Base-by-base conservation (phyloP, 106 monocot species). In the Apostasia ramifera region DNA sequence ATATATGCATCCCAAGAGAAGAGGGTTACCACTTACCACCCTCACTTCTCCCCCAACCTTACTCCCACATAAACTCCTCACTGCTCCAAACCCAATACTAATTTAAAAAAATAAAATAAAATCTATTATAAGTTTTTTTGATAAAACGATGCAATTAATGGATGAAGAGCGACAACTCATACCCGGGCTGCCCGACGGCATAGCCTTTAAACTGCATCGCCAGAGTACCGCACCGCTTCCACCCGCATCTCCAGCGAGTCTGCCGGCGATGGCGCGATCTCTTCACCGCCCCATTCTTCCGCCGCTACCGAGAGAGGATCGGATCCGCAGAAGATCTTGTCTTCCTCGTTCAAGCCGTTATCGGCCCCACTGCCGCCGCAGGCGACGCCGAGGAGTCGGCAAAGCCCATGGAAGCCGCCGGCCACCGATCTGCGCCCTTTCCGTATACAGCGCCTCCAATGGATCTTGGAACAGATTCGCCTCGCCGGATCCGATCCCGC, bases 391-490 rank as follows among this genome's bases (percentile, higher is more conserved):
- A 63, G 12, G 62, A 45, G 3, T 0, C 42, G 2, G n/a, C 12
- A 11, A 65, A 65, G 65, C 26, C 15, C 2, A 7, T 5, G 0
- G 8, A 1, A 2, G 44, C 63, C 45, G 53, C 53, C 0, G 53
- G 2, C 51, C 72, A 1, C 81, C 88, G 8, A 58, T 37, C 2
- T 86, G 81, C 69, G 70, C 66, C 2, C 57, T 88, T 14, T 55
- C 56, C 1, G 38, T 81, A 1, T 85, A 79, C 79, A 80, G 78
- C 70, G 71, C 70, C 0, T 59, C 83, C 40, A 52, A 51, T 11
- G 67, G 67, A 6, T 51, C 51, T 52, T 90, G 85, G 89, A 75
- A 61, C 53, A 73, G 80, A 40, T 49, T 71, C 43, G 68, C 65
- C 8, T 45, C 66, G 51, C 57, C 66, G 38, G 64, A 52, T 13